These are phyloP conservation scores for Lactifluus piperatus DNA, from an alignment of 768 basidiomycete species.

Conservation along the genomic window DNA sequence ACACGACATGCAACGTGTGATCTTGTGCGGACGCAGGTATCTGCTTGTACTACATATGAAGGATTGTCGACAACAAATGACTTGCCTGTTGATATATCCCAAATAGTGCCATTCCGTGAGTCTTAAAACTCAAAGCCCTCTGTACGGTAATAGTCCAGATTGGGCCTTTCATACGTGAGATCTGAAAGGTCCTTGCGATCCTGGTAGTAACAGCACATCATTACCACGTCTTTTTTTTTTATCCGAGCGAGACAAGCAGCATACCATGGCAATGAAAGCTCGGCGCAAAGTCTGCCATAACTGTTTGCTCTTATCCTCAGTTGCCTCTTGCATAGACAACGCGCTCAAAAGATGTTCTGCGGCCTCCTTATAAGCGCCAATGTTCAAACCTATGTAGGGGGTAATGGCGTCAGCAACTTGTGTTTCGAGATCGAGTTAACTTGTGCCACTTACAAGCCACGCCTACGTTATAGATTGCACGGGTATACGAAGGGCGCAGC, in stretches of 20 bases:
- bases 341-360: conserved; percentile 93
- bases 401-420: conserved; percentile 8
- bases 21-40: conserved; percentile 2
- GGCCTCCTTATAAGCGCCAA: conserved; percentile 90
- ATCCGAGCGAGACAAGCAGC: conserved; percentile 20
- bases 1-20: neutral
- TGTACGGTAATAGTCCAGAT: conserved; percentile 63
- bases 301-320: conserved; percentile 67
- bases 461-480: conserved; percentile 96
- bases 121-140: conserved; percentile 84
- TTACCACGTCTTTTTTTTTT: neutral
- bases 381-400: conserved; percentile 70
- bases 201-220: conserved; percentile 32
- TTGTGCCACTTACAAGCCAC: conserved; percentile 71
- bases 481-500: conserved; percentile 89
- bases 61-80: neutral
- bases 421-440: neutral
- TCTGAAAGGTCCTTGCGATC: conserved; percentile 78
- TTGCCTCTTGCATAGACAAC: conserved; percentile 65
- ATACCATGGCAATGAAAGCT: conserved; percentile 72
- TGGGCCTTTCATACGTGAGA: conserved; percentile 51
- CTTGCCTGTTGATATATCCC: neutral
- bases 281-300: conserved; percentile 87
- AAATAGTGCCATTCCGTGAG: neutral
- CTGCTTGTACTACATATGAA: neutral